Conservation (phyloP, 345 rosid species). For the Geranium brycei region DNA sequence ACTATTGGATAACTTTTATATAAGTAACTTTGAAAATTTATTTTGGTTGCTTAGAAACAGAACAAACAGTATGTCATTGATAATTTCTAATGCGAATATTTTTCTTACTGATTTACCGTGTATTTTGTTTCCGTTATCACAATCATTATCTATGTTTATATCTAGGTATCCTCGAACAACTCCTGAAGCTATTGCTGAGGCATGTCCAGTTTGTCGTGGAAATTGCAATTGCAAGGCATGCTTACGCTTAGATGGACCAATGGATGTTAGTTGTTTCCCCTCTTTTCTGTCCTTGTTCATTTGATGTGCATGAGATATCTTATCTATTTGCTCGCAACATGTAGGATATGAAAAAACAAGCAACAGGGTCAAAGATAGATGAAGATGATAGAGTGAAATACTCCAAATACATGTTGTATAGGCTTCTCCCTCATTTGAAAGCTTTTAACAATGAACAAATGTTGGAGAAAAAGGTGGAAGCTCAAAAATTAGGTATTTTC, state of each 20-base stretch:
- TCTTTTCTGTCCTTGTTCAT: neutral
- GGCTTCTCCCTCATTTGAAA: conserved; percentile 25
- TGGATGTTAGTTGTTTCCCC: conserved; percentile 18
- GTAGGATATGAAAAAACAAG: conserved; percentile 8
- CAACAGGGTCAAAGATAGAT: neutral
- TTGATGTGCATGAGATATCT: neutral
- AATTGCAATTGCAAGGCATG: conserved; percentile 63
- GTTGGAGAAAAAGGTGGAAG: conserved; percentile 22
- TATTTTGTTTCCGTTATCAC: neutral
- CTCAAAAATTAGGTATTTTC: conserved; percentile 22
- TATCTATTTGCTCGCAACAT: neutral
- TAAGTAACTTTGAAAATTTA: neutral
- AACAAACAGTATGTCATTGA: no score
- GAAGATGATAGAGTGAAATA: conserved; percentile 12
- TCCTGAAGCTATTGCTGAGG: conserved; percentile 27
- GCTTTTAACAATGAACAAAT: conserved; percentile 22
- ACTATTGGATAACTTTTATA: no score
- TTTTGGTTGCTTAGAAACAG: neutral
- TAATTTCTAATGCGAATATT: no score
- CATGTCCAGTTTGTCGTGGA: conserved; percentile 37
- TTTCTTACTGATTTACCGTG: neutral
- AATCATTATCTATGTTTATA: conserved; percentile 5
- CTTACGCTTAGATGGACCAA: conserved; percentile 28
- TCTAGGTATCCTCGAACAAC: conserved; percentile 39
- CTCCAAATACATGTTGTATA: conserved; percentile 16